These are phyloP conservation scores for Magnaporthiopsis rhizophila DNA, from an alignment of 2,329 filamentous ascomycete genomes.

Conservation along the genomic window DNA sequence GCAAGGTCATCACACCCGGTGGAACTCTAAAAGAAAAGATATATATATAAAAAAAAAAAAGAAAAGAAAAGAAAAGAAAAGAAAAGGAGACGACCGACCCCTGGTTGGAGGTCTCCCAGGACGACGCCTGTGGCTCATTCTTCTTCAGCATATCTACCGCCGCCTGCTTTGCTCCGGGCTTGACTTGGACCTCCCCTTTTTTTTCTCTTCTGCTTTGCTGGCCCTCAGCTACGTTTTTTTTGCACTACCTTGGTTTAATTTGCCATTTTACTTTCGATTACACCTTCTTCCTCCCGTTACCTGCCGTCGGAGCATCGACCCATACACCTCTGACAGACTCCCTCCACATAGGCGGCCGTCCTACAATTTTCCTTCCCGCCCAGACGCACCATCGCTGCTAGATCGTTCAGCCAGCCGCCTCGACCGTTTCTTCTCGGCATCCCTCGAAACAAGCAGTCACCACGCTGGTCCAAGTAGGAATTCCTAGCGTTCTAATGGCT, in stretches of 20 bases:
- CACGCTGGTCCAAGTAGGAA: background rate
- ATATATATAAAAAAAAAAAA: background rate
- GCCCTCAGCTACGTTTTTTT: background rate
- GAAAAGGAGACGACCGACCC: too few relatives aligned
- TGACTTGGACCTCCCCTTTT: background rate
- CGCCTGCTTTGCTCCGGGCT: background rate
- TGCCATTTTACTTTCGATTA: background rate
- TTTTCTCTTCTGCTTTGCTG: background rate
- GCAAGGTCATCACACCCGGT: background rate
- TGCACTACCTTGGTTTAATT: background rate
- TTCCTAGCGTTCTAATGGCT: constrained; percentile 37
- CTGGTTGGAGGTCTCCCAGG: background rate
- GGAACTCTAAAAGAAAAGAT: background rate
- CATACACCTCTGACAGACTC: constrained; percentile 4
- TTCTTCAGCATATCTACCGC: background rate
- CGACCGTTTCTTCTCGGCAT: background rate
- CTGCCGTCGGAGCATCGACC: background rate
- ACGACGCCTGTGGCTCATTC: background rate
- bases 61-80: background rate
- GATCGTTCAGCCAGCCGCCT: background rate
- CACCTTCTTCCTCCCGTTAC: background rate
- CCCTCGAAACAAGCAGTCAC: background rate
- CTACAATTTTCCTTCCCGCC: background rate
- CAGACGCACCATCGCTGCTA: background rate
- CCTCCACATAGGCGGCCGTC: background rate